A percentile compares a stretch with the other conserved stretches of the same genome.
phyloP scores from a whole-genome alignment of 2,329 filamentous ascomycete species.

The Pseudocercospora ulei region DNA sequence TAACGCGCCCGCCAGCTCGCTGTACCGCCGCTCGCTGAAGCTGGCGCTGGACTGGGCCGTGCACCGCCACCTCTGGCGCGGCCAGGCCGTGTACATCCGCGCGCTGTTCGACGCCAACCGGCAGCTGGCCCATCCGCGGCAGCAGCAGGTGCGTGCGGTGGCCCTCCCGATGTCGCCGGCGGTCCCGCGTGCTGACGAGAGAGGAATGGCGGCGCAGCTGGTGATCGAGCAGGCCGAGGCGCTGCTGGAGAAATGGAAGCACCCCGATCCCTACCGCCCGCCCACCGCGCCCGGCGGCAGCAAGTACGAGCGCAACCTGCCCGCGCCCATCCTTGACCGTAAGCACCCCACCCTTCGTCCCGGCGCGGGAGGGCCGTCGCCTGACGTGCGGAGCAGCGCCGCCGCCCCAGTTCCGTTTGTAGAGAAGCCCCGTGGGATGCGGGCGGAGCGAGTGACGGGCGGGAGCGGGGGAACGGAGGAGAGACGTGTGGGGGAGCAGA shows the following conservation, averaged over 20 bases:
- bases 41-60: slow-evolving; percentile 92
- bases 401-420: slow-evolving; percentile 41
- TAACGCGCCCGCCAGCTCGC: slow-evolving; percentile 42
- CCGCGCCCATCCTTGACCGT: slow-evolving; percentile 71
- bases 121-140: slow-evolving; percentile 69
- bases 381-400: slow-evolving; percentile 37
- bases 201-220: no score
- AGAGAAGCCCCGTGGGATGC: no score
- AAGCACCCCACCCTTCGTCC: slow-evolving; percentile 36
- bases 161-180: no score
- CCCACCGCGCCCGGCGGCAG: slow-evolving; percentile 92
- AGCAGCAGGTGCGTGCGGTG: slow-evolving; percentile 66
- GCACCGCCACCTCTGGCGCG: slow-evolving; percentile 84
- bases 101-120: slow-evolving; percentile 91
- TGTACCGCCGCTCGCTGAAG: slow-evolving; percentile 90
- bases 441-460: no score
- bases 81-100: slow-evolving; percentile 91
- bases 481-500: slow-evolving; percentile 22
- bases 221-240: slow-evolving; percentile 81
- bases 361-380: background rate
- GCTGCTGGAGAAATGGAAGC: slow-evolving; percentile 86
- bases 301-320: slow-evolving; percentile 91
- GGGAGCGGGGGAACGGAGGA: slow-evolving; percentile 13
- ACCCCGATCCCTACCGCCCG: slow-evolving; percentile 82
- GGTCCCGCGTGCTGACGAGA: no score